A percentile compares a stretch with the other conserved stretches of the same genome.
phyloP scores from a whole-genome alignment of 176 grass and related monocot genomes.

The Triticum timopheevii region DNA sequence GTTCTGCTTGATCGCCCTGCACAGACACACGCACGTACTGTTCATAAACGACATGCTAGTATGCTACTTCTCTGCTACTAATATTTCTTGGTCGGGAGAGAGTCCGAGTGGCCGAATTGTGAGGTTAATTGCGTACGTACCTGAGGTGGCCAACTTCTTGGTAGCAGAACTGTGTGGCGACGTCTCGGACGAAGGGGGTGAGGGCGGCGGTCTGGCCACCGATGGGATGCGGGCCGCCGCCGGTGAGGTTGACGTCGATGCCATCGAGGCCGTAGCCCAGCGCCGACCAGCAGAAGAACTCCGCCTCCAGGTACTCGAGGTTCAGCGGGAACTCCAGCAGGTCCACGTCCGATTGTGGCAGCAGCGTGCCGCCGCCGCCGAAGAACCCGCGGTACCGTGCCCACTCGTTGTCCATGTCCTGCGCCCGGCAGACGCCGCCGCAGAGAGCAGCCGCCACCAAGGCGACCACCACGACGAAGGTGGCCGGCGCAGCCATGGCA shows the following conservation, averaged over 20 bases:
- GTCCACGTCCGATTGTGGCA: slow-evolving; percentile 69
- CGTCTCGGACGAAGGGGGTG: slow-evolving; percentile 45
- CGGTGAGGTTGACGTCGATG: slow-evolving; percentile 55
- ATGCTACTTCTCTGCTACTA: background rate
- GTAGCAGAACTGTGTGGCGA: slow-evolving; percentile 78
- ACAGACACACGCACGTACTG: background rate
- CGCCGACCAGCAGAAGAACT: slow-evolving; percentile 85
- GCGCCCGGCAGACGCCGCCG: slow-evolving; percentile 22
- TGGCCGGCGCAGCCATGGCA: slow-evolving; percentile 7
- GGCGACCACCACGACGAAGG: background rate
- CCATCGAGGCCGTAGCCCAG: slow-evolving; percentile 65
- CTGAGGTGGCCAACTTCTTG: slow-evolving; percentile 94
- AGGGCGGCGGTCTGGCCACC: slow-evolving; percentile 60
- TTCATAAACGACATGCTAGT: background rate
- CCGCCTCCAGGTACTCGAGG: slow-evolving; percentile 78
- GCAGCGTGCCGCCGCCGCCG: slow-evolving; percentile 3
- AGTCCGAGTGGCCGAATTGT: background rate
- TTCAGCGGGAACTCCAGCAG: slow-evolving; percentile 85
- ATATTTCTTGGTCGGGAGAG: background rate
- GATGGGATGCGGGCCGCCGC: slow-evolving; percentile 60
- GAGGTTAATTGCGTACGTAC: slow-evolving; percentile 14
- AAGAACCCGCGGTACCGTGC: slow-evolving; percentile 35
- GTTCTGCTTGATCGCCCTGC: slow-evolving; percentile 75
- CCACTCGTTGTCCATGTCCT: slow-evolving; percentile 53
- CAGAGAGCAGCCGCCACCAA: background rate